A percentile compares a stretch with the other conserved stretches of the same genome.
phyloP scores from a whole-genome alignment of 345 rosid species.

The Excoecaria cochinchinensis region DNA sequence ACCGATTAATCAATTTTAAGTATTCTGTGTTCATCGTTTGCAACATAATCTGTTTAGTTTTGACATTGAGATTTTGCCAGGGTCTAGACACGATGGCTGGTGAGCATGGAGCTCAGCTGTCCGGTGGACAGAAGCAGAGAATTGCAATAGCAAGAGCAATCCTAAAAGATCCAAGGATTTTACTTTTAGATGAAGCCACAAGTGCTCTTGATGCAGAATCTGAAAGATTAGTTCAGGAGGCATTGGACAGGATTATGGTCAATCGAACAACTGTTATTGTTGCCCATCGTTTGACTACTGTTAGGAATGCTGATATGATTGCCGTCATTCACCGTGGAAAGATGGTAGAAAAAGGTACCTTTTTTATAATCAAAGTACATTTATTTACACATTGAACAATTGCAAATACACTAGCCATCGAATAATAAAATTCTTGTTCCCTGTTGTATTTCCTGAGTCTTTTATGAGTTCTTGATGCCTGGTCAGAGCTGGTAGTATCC shows the following conservation, averaged over 20 bases:
- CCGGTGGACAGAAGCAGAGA: constrained; percentile 93
- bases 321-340: constrained; percentile 80
- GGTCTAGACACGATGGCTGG: constrained; percentile 88
- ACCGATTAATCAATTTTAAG: background rate
- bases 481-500: background rate
- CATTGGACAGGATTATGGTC: constrained; percentile 76
- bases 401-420: background rate
- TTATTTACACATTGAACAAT: background rate
- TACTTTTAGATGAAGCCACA: constrained; percentile 86
- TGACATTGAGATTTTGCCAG: constrained; percentile 13
- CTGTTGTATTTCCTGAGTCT: background rate
- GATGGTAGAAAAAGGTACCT: constrained; percentile 77
- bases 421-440: background rate
- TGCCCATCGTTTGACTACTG: constrained; percentile 82
- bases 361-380: background rate
- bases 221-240: constrained; percentile 81
- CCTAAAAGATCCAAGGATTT: constrained; percentile 67
- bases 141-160: constrained; percentile 89
- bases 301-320: constrained; percentile 66
- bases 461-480: background rate
- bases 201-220: constrained; percentile 92
- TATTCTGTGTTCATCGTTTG: background rate
- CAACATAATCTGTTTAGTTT: background rate
- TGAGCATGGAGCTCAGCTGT: constrained; percentile 79
- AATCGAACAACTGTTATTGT: constrained; percentile 73